A percentile compares a stretch with the other conserved stretches of the same genome.
phyloP scores from a whole-genome alignment of 345 rosid genomes.

The Hirschfeldia incana region DNA sequence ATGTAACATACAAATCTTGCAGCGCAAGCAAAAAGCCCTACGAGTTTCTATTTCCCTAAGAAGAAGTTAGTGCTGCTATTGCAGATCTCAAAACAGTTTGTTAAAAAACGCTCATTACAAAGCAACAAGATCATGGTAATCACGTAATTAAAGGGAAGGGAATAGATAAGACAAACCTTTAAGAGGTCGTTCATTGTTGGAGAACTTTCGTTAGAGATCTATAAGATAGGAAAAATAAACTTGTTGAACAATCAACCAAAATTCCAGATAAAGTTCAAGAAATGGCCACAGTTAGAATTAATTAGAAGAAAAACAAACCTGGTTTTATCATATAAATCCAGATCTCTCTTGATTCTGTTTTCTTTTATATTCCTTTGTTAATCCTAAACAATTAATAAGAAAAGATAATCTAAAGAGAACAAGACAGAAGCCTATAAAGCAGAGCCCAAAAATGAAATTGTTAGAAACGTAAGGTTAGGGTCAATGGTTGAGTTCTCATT shows the following conservation, averaged over 20 bases:
- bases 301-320: constrained; percentile 19
- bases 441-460: constrained; percentile 17
- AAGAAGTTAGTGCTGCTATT: background rate
- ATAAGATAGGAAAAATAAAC: constrained; percentile 31
- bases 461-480: constrained; percentile 8
- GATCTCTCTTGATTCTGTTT: constrained; percentile 29
- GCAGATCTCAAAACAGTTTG: too few species aligned
- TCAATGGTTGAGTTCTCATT: constrained; percentile 12
- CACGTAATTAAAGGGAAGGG: background rate
- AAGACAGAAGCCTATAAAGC: constrained; percentile 8
- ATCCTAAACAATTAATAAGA: background rate
- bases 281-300: background rate
- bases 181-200: constrained; percentile 80
- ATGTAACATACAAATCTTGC: background rate
- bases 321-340: constrained; percentile 37
- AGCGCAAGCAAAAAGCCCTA: constrained; percentile 23
- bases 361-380: background rate
- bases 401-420: background rate
- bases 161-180: constrained; percentile 43
- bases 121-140: background rate
- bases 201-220: constrained; percentile 32
- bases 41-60: background rate
- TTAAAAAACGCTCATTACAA: too few species aligned
- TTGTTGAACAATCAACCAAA: constrained; percentile 35
- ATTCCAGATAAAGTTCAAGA: background rate